Base-by-base conservation (phyloP, 1,284 basidiomycete genomes). In the Rhodotorula mucilaginosa region DNA sequence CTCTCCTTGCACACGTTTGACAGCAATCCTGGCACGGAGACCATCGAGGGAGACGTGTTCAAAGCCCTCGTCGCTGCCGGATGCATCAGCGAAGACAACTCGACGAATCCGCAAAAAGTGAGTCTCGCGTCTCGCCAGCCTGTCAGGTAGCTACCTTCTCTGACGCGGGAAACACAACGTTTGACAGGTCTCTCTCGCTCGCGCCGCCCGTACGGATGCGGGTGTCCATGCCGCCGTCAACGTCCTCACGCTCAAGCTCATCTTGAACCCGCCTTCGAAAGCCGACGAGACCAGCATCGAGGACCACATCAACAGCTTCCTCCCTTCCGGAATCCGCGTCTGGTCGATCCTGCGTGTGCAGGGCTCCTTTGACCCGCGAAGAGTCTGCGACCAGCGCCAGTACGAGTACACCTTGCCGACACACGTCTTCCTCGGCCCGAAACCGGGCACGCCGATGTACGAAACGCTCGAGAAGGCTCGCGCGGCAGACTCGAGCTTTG, bases 221-320 rank as follows among this genome's bases (percentile, higher is more conserved):
- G 97, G 97, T 26, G 97, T 99, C 8, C 95, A 98, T 80, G 97
- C 97, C 8, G 95, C 94, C 12, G 92, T 95, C 18, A 99, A 99
- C 80, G 84, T 93, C 44, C 79, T 97, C 21, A 92, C 92, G 13
- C 85, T 97, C 81, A 97, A 97, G 82, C 86, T 96, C 84, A 97
- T 97, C 78, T 85, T 88, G 31, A n/a, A 52, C 8, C 76, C 72
- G 31, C 54, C 76, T 8, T 49, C 56, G 29, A 70, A 70, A 60
- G 62, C 64, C n/a, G 61, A 58, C 13, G 69, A 61, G 10, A 65
- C 63, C 3, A 31, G 68, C 3, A 49, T 74, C 49, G 73, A 73
- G 61, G 71, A 69, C 18, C 61, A 71, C 56, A 85, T 97, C 78
- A 99, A 99, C 82, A 84, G 88, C 61, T 87, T 93, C 78, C 84